Percentiles rank a stretch among this genome's conserved stretches.
phyloP scores from a whole-genome alignment of 2,329 filamentous ascomycete species.

The Colletotrichum lini region DNA sequence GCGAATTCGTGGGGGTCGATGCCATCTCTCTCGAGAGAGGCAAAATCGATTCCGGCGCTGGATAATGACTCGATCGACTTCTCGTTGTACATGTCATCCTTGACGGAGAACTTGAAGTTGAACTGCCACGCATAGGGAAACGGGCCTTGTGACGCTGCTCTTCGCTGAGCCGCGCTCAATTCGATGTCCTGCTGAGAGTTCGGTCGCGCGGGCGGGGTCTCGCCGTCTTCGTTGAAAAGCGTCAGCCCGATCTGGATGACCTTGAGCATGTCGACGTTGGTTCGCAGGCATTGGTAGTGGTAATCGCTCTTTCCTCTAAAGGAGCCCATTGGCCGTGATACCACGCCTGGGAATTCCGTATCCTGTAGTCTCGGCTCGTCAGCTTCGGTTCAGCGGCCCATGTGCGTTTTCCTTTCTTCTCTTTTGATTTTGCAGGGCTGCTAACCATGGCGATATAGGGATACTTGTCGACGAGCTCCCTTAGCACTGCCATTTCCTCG shows the following conservation, averaged over 20 bases:
- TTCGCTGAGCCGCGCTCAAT: constrained; percentile 55
- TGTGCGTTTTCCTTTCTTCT: background rate
- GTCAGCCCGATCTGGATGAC: constrained; percentile 98
- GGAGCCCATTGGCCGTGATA: constrained; percentile 93
- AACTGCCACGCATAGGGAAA: constrained; percentile 98
- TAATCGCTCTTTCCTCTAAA: constrained; percentile 98
- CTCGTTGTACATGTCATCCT: constrained; percentile 98
- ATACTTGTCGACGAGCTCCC: constrained; percentile 89
- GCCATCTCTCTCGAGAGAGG: constrained; percentile 85
- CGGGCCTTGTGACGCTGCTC: constrained; percentile 60
- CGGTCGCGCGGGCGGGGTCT: constrained; percentile 82
- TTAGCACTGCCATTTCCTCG: constrained; percentile 89
- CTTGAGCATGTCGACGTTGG: constrained; percentile 97
- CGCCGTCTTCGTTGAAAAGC: constrained; percentile 90
- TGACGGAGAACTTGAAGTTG: constrained; percentile 96
- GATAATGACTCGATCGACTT: constrained; percentile 93
- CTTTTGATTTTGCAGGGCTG: background rate
- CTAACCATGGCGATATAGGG: constrained; percentile 98
- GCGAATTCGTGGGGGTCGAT: constrained; percentile 94
- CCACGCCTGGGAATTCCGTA: constrained; percentile 98
- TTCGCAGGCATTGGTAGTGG: constrained; percentile 97
- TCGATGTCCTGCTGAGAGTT: constrained; percentile 60
- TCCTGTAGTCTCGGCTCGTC: constrained; percentile 70
- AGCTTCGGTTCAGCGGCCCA: constrained; percentile 22
- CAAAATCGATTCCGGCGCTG: constrained; percentile 93